Conservation (phyloP, 345 rosid species). For the Lepidium aucheri region DNA sequence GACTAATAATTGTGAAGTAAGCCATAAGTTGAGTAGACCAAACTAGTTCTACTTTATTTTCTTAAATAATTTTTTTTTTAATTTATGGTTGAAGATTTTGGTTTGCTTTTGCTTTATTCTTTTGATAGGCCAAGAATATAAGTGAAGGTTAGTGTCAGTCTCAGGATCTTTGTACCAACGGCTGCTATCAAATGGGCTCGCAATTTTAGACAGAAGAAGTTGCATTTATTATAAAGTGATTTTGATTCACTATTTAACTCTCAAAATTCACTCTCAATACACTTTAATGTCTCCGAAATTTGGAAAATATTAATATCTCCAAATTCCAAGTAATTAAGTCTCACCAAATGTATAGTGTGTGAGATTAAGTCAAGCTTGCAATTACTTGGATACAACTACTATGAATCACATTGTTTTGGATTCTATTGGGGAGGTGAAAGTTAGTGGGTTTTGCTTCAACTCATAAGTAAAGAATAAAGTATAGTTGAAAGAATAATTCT, state of each 20-base stretch:
- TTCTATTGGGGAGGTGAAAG: constrained; percentile 26
- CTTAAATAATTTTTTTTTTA: neutral
- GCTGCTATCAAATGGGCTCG: constrained; percentile 24
- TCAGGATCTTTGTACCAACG: constrained; percentile 24
- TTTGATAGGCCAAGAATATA: constrained; percentile 15
- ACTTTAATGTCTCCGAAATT: constrained; percentile 11
- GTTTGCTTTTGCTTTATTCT: constrained; percentile 21
- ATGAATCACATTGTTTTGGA: constrained; percentile 14
- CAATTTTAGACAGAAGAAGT: constrained; percentile 9
- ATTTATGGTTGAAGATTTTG: constrained; percentile 3
- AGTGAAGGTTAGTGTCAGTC: constrained; percentile 21
- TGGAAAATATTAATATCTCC: constrained; percentile 12
- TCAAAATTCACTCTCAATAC: neutral
- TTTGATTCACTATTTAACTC: neutral
- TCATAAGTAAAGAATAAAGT: constrained; percentile 27
- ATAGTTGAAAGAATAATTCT: constrained; percentile 22
- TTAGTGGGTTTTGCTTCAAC: constrained; percentile 27
- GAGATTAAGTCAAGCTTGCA: constrained; percentile 20
- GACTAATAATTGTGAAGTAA: constrained; percentile 23
- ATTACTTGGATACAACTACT: constrained; percentile 24
- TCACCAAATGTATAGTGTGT: constrained; percentile 8
- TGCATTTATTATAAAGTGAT: constrained; percentile 10
- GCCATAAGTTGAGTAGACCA: constrained; percentile 19
- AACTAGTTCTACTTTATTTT: constrained; percentile 11
- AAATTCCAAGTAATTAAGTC: constrained; percentile 19